Evolutionary conservation across 2,329 filamentous ascomycete genomes (phyloP).

Genomic region (Ampelomyces quisqualis): DNA sequence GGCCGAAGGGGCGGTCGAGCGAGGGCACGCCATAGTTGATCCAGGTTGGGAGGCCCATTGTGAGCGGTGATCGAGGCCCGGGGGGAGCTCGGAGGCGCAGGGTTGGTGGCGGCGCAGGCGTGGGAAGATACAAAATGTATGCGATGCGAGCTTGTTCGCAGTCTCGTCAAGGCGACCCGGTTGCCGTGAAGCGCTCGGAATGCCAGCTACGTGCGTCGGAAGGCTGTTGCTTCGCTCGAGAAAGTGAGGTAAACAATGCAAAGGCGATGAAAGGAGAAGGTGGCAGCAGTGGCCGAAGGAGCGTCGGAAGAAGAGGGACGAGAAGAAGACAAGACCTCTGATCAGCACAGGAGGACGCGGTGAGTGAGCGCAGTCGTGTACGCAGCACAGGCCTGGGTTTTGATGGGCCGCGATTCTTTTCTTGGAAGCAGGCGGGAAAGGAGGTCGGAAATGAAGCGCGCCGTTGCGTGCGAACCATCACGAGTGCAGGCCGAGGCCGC

Average conservation of each 20-base stretch:
- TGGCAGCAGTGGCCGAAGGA: constrained; percentile 38
- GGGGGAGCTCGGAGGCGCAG: constrained; percentile 1
- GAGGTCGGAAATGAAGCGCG: constrained; percentile 40
- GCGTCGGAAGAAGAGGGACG: constrained; percentile 32
- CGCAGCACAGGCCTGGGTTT: constrained; percentile 13
- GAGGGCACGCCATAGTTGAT: constrained; percentile 64
- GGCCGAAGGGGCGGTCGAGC: constrained; percentile 87
- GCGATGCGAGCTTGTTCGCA: neutral
- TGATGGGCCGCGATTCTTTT: constrained; percentile 30
- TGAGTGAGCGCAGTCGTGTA: constrained; percentile 12
- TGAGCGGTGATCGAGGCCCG: constrained; percentile 17
- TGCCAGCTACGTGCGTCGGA: neutral
- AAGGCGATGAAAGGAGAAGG: constrained; percentile 7
- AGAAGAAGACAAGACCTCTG: constrained; percentile 21
- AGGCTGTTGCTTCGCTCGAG: neutral
- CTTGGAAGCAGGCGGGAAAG: constrained; percentile 32
- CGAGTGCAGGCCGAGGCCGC: constrained; percentile 24
- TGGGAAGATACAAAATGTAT: too few species aligned
- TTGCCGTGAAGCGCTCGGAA: constrained; percentile 6
- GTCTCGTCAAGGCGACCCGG: neutral
- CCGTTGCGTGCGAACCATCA: constrained; percentile 23
- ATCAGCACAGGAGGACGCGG: constrained; percentile 16
- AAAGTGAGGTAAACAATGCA: neutral
- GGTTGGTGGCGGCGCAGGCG: neutral
- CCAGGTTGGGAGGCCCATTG: constrained; percentile 57